Base-by-base conservation (phyloP, 2,329 filamentous ascomycete species). In the Fusarium drepaniforme region DNA sequence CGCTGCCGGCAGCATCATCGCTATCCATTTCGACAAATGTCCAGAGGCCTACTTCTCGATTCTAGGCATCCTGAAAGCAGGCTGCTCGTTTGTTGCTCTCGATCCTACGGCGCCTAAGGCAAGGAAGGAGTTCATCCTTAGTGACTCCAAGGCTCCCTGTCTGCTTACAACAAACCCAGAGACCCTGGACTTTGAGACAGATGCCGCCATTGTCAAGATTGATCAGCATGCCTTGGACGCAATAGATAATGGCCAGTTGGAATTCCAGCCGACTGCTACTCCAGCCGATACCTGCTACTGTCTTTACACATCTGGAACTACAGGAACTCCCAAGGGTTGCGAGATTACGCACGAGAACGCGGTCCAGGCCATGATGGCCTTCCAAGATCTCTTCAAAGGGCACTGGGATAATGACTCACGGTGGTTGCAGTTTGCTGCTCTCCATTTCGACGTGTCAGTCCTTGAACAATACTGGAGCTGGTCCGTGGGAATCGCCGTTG, bases 391-490 rank as follows among this genome's bases (percentile, higher is more conserved):
- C 0, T 98, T 98, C 79, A 83, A 84, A 7, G 91, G 89, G 0
- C 93, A 94, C 77, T 97, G 95, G 94, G 88, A 93, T 46, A 78
- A 86, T 0, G 80, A 89, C 0, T 97, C 95, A 0, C 90, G 93
- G 68, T 98, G 95, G 93, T 86, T 98, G 1, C 96, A 98, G 80
- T 98, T 98, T 80, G 96, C 96, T 1, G 96, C 95, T 0, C 94
- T 98, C 67, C 96, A 98, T 82, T 98, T 98, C 71, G 96, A 98
- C 78, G 96, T 98, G 5, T 97, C 94, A 2, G 93, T 98, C 0
- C 87, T 98, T 0, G 96, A 98, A 80, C 96, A 98, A 79, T 98
- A 96, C 81, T 98, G 95, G 95, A 97, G 93, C 68, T 98, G 96
- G 96, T 95, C 93, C 33, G 93, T 97, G 1, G 95, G 95, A 2